Evolutionary conservation across 78 protist species (phyloP).

Genomic region (Dictyostelium firmibasis): DNA sequence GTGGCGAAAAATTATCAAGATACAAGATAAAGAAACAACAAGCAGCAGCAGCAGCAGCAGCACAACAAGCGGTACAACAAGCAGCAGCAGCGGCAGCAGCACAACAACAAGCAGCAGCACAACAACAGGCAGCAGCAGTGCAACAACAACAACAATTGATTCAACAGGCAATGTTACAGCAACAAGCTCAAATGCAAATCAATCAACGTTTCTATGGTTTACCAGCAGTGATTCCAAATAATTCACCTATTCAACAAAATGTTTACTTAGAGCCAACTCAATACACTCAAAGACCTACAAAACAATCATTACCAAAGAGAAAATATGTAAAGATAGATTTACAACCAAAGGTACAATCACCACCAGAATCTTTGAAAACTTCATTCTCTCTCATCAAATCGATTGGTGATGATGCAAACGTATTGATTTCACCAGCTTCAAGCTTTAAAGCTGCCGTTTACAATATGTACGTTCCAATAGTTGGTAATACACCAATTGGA

Average conservation of each 20-base stretch:
- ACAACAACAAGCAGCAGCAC: not conserved
- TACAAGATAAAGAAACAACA: conserved; percentile 29
- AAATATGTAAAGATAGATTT: conserved; percentile 33
- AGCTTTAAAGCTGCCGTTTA: not conserved
- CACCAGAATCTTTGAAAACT: conserved; percentile 25
- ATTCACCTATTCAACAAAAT: conserved; percentile 15
- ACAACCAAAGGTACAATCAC: not conserved
- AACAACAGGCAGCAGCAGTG: not conserved
- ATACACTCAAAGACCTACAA: conserved; percentile 21
- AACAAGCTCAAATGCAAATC: conserved; percentile 20
- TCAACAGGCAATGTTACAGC: conserved; percentile 3
- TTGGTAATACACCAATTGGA: not conserved
- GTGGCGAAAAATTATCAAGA: not conserved
- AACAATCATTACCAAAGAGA: conserved; percentile 25
- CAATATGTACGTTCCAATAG: conserved; percentile 48
- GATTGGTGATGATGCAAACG: conserved; percentile 16
- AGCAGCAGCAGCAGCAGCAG: not conserved
- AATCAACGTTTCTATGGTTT: not conserved
- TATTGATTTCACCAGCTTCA: conserved; percentile 22
- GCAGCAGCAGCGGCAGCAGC: not conserved
- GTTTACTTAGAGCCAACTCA: not conserved
- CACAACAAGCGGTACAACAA: not conserved
- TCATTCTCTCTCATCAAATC: conserved; percentile 17
- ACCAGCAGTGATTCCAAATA: not conserved
- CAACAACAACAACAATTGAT: conserved; percentile 21